phyloP scores from a whole-genome alignment of 2,329 filamentous ascomycete species.

The Pezicula rhizophila region DNA sequence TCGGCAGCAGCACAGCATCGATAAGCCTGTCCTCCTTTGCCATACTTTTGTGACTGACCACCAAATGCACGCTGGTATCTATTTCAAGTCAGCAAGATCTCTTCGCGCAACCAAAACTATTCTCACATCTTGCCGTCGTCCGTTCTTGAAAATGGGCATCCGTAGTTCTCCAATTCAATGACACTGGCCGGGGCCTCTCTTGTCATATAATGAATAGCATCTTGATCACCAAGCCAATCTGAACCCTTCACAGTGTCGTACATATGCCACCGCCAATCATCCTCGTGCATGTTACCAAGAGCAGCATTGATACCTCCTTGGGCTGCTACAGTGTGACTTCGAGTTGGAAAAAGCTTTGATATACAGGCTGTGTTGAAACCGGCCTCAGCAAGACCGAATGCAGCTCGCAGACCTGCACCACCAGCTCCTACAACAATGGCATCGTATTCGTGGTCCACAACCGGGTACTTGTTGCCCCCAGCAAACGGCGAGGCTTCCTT shows the following conservation, averaged over 20 bases:
- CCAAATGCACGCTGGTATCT: slow-evolving; percentile 97
- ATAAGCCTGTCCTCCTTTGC: slow-evolving; percentile 97
- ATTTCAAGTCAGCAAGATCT: neutral
- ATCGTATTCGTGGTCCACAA: slow-evolving; percentile 99
- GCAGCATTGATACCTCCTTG: slow-evolving; percentile 85
- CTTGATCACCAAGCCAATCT: slow-evolving; percentile 95
- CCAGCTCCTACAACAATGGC: slow-evolving; percentile 87
- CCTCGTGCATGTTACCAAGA: slow-evolving; percentile 93
- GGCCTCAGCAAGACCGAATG: slow-evolving; percentile 80
- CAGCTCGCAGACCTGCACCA: slow-evolving; percentile 74
- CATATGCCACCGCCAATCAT: slow-evolving; percentile 99
- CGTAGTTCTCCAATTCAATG: slow-evolving; percentile 94
- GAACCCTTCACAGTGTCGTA: slow-evolving; percentile 98
- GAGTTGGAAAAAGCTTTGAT: slow-evolving; percentile 77
- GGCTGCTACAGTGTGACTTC: slow-evolving; percentile 77
- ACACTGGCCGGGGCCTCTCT: slow-evolving; percentile 87
- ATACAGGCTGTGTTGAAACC: slow-evolving; percentile 89
- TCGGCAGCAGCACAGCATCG: slow-evolving; percentile 94
- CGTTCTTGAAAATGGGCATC: slow-evolving; percentile 92
- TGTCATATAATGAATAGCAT: slow-evolving; percentile 98
- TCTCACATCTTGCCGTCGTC: slow-evolving; percentile 89
- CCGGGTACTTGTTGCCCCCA: slow-evolving; percentile 76
- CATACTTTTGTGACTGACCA: slow-evolving; percentile 90
- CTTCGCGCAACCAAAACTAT: neutral
- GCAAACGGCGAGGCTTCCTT: slow-evolving; percentile 88